phyloP scores from a whole-genome alignment of 1,284 basidiomycete genomes.

The Ceratobasidium sp. region DNA sequence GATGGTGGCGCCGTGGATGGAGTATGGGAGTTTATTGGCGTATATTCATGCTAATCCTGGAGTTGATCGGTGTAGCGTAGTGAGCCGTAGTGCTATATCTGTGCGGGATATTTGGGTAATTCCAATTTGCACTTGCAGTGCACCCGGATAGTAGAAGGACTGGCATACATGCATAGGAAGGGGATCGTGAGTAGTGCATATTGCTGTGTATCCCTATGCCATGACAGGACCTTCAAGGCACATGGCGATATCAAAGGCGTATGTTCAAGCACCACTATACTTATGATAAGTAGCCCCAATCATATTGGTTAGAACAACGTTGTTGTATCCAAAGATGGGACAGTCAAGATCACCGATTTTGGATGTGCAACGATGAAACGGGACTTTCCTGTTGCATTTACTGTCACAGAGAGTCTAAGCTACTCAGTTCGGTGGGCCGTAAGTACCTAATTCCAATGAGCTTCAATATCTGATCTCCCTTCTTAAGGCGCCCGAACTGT shows the following conservation, averaged over 20 bases:
- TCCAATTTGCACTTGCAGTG: not conserved
- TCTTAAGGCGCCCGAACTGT: slow-evolving; percentile 18
- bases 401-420: slow-evolving; percentile 19
- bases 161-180: slow-evolving; percentile 20
- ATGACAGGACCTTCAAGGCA: not conserved
- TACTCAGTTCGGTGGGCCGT: slow-evolving; percentile 31
- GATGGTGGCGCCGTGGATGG: slow-evolving; percentile 31
- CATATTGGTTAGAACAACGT: slow-evolving; percentile 14
- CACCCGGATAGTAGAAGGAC: slow-evolving; percentile 1
- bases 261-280: too few relatives aligned
- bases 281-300: not conserved
- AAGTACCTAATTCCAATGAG: not conserved
- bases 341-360: slow-evolving; percentile 24
- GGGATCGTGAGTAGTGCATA: slow-evolving; percentile 3
- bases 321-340: slow-evolving; percentile 14
- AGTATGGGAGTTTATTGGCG: slow-evolving; percentile 15
- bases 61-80: slow-evolving; percentile 7
- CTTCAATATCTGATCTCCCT: not conserved
- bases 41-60: slow-evolving; percentile 2
- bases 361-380: slow-evolving; percentile 28
- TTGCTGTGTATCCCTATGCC: too few relatives aligned
- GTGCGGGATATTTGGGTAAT: too few relatives aligned
- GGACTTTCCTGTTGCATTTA: slow-evolving; percentile 29
- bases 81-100: not conserved
- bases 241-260: slow-evolving; percentile 34